Evolutionary conservation across 371 early-diverging fungal species (phyloP).

Genomic region (Mortierella sp.): DNA sequence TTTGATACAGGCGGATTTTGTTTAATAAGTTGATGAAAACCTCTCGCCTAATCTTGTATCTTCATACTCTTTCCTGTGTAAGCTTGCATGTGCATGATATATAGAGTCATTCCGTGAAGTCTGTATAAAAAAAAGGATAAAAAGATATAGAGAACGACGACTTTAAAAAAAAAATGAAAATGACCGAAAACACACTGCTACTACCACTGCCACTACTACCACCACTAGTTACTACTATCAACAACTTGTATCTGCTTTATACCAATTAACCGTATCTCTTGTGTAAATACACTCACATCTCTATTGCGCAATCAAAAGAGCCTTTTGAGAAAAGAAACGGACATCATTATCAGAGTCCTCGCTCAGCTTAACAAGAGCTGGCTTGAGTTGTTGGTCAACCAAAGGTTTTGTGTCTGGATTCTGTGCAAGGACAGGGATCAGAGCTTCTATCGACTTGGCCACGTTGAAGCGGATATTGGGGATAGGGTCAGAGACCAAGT

Average conservation of each 20-base stretch:
- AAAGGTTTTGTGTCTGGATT: constrained; percentile 73
- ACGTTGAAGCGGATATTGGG: constrained; percentile 99
- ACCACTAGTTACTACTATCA: not conserved
- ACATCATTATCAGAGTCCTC: constrained; percentile 96
- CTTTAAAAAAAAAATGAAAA: not conserved
- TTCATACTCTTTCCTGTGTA: too few relatives aligned
- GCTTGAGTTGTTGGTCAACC: constrained; percentile 78
- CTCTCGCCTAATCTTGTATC: too few relatives aligned
- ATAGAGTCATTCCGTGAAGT: too few relatives aligned
- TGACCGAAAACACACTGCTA: not conserved
- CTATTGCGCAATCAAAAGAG: constrained; percentile 64
- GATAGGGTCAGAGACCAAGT: constrained; percentile 92
- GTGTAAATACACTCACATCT: not conserved
- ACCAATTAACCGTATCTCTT: not conserved
- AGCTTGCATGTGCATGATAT: too few relatives aligned
- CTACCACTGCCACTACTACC: not conserved
- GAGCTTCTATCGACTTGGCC: constrained; percentile 92
- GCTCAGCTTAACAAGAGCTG: constrained; percentile 85
- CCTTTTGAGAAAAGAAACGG: constrained; percentile 88
- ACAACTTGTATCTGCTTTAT: too few relatives aligned
- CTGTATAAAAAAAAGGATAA: not conserved
- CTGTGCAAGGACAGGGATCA: constrained; percentile 83
- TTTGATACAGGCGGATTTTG: too few relatives aligned
- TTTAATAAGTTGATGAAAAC: too few relatives aligned
- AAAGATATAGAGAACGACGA: not conserved